Evolutionary conservation across 805 yeast species (phyloP).

Genomic region (Yamadazyma kitorensis): DNA sequence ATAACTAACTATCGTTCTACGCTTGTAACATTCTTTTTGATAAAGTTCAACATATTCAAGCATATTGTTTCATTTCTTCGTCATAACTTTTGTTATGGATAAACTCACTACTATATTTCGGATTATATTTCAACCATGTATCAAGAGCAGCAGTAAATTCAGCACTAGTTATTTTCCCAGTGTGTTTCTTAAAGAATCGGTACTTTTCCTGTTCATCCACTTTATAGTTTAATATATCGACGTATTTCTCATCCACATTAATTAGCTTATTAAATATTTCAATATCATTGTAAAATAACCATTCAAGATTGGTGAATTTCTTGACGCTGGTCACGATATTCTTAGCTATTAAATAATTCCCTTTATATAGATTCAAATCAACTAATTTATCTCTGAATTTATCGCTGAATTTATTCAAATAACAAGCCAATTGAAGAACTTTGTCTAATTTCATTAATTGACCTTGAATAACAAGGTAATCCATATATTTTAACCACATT

Average conservation of each 20-base stretch:
- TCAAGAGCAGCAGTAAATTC: not conserved
- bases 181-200: not conserved
- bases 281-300: conserved; percentile 15
- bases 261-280: not conserved
- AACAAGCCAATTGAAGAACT: conserved; percentile 40
- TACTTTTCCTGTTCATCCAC: too few relatives aligned
- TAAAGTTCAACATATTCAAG: too few relatives aligned
- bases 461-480: conserved; percentile 33
- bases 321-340: conserved; percentile 30
- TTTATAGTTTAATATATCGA: not conserved
- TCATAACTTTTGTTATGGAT: not conserved
- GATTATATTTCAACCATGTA: not conserved
- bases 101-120: not conserved
- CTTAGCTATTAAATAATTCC: conserved; percentile 37
- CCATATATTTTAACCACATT: conserved; percentile 51
- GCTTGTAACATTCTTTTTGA: too few relatives aligned
- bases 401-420: conserved; percentile 8
- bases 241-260: too few relatives aligned
- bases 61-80: not conserved
- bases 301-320: conserved; percentile 44
- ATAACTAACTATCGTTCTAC: too few relatives aligned
- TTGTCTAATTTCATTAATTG: conserved; percentile 16
- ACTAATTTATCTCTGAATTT: conserved; percentile 37
- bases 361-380: conserved; percentile 41
- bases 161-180: too few relatives aligned